These are phyloP conservation scores for Echium plantagineum DNA, from an alignment of 257 asterid species.

Conservation along the genomic window DNA sequence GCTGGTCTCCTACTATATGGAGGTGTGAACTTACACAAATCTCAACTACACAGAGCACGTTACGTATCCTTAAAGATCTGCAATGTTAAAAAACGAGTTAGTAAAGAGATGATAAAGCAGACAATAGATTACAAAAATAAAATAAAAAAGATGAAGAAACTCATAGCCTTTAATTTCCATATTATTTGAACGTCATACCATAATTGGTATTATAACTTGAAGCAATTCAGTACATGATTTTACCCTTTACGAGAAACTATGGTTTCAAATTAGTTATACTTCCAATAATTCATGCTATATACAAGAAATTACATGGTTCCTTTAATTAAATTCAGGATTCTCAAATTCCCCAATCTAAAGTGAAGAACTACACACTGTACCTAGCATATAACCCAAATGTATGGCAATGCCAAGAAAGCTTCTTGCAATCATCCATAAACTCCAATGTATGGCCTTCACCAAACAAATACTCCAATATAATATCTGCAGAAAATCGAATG, in stretches of 20 bases:
- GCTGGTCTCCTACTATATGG: constrained; percentile 1
- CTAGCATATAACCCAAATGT: constrained; percentile 66
- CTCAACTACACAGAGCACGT: constrained; percentile 64
- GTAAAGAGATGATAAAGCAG: neutral
- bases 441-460: constrained; percentile 21
- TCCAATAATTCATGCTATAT: neutral
- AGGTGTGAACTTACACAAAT: constrained; percentile 61
- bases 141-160: neutral
- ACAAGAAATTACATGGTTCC: constrained; percentile 6
- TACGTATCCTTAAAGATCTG: constrained; percentile 72
- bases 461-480: constrained; percentile 39
- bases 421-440: constrained; percentile 24
- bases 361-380: constrained; percentile 20
- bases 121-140: neutral
- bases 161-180: neutral
- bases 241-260: neutral
- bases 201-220: neutral
- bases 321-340: neutral
- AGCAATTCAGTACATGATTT: neutral
- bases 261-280: neutral
- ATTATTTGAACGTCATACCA: no score
- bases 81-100: constrained; percentile 26
- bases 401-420: constrained; percentile 69
- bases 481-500: constrained; percentile 39
- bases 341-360: neutral